These are phyloP conservation scores for Penicillium parvum DNA, from an alignment of 495 filamentous ascomycete species.

Conservation along the genomic window DNA sequence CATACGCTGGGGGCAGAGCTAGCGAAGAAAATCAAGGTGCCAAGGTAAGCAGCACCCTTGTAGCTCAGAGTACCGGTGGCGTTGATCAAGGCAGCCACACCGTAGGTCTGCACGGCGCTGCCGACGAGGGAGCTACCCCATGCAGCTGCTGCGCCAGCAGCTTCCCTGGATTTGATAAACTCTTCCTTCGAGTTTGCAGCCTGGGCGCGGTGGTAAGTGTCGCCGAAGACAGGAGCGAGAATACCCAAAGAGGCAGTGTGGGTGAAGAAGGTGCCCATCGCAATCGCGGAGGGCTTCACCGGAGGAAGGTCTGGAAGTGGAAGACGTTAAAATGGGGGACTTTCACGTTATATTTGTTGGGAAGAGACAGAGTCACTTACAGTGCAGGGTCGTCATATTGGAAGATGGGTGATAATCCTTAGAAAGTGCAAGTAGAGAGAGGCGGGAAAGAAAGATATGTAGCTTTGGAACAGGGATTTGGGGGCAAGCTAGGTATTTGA, in stretches of 20 bases:
- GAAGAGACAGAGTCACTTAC: slow-evolving; percentile 41
- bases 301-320: slow-evolving; percentile 70
- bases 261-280: slow-evolving; percentile 91
- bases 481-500: no score
- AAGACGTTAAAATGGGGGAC: slow-evolving; percentile 2
- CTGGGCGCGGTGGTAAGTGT: slow-evolving; percentile 92
- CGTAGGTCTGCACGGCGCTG: slow-evolving; percentile 87
- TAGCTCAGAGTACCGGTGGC: slow-evolving; percentile 90
- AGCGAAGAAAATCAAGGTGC: slow-evolving; percentile 85
- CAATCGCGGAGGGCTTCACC: slow-evolving; percentile 97
- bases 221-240: slow-evolving; percentile 84
- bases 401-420: slow-evolving; percentile 4
- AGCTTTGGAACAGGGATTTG: no score
- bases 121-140: slow-evolving; percentile 89
- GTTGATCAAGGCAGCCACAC: slow-evolving; percentile 92
- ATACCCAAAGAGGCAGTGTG: slow-evolving; percentile 78
- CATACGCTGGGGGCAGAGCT: slow-evolving; percentile 83
- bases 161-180: slow-evolving; percentile 89
- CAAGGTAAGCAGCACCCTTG: slow-evolving; percentile 94
- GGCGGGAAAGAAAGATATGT: not conserved
- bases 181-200: slow-evolving; percentile 91
- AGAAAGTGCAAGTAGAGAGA: not conserved
- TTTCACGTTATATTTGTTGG: not conserved
- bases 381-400: slow-evolving; percentile 61
- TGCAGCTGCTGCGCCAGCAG: slow-evolving; percentile 77